Percentiles rank a stretch among this genome's conserved stretches.
Conservation (phyloP, 345 rosid species). For the Lepidium sativum region DNA sequence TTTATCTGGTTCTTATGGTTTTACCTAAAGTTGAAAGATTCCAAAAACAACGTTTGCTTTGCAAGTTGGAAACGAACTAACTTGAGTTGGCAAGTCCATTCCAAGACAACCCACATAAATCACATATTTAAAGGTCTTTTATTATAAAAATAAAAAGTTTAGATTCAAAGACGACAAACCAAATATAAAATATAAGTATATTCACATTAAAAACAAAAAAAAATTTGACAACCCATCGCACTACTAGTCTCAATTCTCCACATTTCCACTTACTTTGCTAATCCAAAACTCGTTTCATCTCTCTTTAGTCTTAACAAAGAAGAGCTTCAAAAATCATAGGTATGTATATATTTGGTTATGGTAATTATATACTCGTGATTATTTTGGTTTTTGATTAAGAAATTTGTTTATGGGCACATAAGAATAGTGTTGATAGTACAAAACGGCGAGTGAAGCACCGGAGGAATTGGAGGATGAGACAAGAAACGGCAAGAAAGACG, state of each 20-base stretch:
- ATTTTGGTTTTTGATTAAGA: too few relatives aligned
- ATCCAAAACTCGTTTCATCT: background rate
- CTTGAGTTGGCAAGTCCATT: constrained; percentile 36
- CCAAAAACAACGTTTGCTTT: constrained; percentile 27
- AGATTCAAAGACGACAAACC: background rate
- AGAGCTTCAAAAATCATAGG: constrained; percentile 20
- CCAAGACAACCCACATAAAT: constrained; percentile 13
- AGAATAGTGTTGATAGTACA: background rate
- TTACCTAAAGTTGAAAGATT: constrained; percentile 21
- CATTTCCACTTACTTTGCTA: constrained; percentile 7
- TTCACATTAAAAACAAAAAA: background rate
- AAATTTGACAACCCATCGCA: constrained; percentile 21
- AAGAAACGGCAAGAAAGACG: constrained; percentile 29
- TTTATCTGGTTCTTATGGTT: background rate
- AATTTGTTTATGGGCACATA: background rate
- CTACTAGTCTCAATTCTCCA: constrained; percentile 15
- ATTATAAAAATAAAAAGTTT: background rate
- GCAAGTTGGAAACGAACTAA: constrained; percentile 35
- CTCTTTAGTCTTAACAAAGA: background rate
- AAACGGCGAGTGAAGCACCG: constrained; percentile 71
- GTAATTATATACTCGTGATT: too few relatives aligned
- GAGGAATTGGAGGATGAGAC: constrained; percentile 53
- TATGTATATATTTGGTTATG: background rate
- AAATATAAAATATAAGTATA: background rate
- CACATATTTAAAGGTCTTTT: background rate